A percentile compares a stretch with the other conserved stretches of the same genome.
Evolutionary conservation across 345 rosid genomes (phyloP).

Genomic region (Eucalyptus tenuipes): DNA sequence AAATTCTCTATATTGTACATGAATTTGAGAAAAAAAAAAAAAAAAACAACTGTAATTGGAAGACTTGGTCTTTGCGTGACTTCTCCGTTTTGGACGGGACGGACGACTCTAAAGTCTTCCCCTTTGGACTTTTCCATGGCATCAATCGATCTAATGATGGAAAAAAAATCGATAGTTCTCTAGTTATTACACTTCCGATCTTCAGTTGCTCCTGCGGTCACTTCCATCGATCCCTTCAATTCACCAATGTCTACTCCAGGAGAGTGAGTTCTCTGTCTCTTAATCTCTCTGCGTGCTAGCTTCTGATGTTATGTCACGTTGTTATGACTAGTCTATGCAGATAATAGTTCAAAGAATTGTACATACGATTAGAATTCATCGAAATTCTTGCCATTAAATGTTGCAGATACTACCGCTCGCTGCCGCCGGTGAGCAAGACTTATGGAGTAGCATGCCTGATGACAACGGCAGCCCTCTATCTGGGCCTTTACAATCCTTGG

Average conservation of each 20-base stretch:
- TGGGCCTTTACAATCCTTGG: constrained; percentile 19
- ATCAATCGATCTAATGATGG: background rate
- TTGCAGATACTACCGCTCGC: constrained; percentile 40
- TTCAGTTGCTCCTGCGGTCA: background rate
- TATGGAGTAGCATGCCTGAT: constrained; percentile 52
- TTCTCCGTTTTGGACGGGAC: background rate
- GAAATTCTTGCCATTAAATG: background rate
- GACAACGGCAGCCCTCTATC: constrained; percentile 31
- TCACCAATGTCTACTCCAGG: constrained; percentile 41
- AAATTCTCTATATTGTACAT: background rate
- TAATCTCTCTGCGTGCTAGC: background rate
- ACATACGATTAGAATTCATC: background rate
- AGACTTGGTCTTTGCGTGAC: background rate
- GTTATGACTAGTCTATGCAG: background rate
- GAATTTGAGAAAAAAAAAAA: background rate
- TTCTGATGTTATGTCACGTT: background rate
- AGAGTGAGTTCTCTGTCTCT: constrained; percentile 23
- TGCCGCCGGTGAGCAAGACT: constrained; percentile 62
- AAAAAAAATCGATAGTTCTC: background rate
- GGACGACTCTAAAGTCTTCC: background rate
- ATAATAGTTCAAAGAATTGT: background rate
- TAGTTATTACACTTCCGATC: background rate
- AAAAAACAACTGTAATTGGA: background rate
- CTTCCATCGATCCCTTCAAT: background rate
- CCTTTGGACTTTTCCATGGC: background rate